Evolutionary conservation across 2,329 filamentous ascomycete genomes (phyloP), one percentile per base, ranked within the genome.

Genomic region (Colletotrichum kahawae): DNA sequence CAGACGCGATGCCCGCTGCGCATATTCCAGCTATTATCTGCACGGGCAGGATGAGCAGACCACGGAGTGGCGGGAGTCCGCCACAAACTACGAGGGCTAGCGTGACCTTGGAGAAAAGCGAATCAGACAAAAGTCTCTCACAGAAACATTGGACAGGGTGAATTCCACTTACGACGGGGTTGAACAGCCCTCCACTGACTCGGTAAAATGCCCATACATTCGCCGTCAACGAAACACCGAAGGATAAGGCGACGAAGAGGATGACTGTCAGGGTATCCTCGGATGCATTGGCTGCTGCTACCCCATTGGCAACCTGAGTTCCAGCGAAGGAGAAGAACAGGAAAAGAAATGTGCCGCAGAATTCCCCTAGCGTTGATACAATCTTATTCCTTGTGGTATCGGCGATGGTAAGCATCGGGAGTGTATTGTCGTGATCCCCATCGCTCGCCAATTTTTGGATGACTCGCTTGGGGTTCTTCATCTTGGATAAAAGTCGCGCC

Each of bases 11-110:
- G 21, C 87, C 91, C 0, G 91, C 89, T 2, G 92, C 89, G 2
- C 88, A 87, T 59, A 94, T 92, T 7, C 87, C 89, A 7, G 85
- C 92, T 2, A 91, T 79, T 10, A 94, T 79, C 79, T 94, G 92
- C 2, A 90, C 87, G 7, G 87, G 82, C 66, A 92, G 82, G 66
- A 93, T 86, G 2, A 90, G 78, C 2, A 87, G 76, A 7, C 87
- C 89, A 7, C 91, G 89, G 2, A 90, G 27, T 18, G 87, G 85
- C n/a, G 85, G 85, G 57, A 93, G 84, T 6, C 88, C 90, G 3
- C 91, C 90, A 64, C 90, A 88, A 5, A 93, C 84, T n/a, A 88
- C 86, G 24, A 93, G 87, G 2, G 88, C 91, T 1, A 93, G 82
- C 0, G 92, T 92, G n/a, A 88, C 85, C 86, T 88, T 54, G 63